These are phyloP conservation scores for Ophiostoma triangulosporum DNA, from an alignment of 2,329 filamentous ascomycete species.

Conservation along the genomic window DNA sequence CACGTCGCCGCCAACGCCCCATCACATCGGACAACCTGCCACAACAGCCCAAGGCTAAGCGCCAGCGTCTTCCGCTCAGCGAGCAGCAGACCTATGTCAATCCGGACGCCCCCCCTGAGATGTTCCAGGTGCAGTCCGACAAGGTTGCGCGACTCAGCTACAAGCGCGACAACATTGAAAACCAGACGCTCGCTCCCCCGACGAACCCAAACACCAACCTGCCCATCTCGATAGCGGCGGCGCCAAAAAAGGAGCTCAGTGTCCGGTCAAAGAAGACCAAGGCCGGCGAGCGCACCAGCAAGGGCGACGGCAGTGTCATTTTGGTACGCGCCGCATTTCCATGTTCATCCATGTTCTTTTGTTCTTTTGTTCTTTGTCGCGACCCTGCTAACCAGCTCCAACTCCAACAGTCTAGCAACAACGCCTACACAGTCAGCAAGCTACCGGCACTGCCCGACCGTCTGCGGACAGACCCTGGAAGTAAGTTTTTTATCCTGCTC, in stretches of 20 bases:
- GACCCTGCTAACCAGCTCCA: neutral
- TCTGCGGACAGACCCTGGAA: slow-evolving; percentile 50
- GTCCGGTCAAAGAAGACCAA: slow-evolving; percentile 50
- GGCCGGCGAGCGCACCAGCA: slow-evolving; percentile 46
- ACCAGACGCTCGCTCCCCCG: slow-evolving; percentile 14
- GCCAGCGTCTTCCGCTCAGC: slow-evolving; percentile 42
- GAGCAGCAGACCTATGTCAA: slow-evolving; percentile 44
- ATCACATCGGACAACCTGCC: slow-evolving; percentile 38
- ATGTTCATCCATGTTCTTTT: neutral
- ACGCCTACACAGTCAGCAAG: slow-evolving; percentile 74
- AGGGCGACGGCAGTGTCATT: slow-evolving; percentile 54
- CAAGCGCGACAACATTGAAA: slow-evolving; percentile 36
- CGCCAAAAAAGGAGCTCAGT: slow-evolving; percentile 39
- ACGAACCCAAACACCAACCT: slow-evolving; percentile 10
- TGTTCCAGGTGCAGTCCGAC: slow-evolving; percentile 41
- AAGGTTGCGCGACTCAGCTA: slow-evolving; percentile 32
- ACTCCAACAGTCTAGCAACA: slow-evolving; percentile 56
- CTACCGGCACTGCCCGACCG: slow-evolving; percentile 70
- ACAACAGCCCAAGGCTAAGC: slow-evolving; percentile 50
- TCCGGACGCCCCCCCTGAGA: slow-evolving; percentile 37
- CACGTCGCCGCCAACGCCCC: slow-evolving; percentile 48
- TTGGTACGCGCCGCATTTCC: slow-evolving; percentile 36
- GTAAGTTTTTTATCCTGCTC: slow-evolving; percentile 32
- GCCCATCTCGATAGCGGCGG: slow-evolving; percentile 10
- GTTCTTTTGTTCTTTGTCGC: neutral